Base-by-base conservation (phyloP, 2,329 filamentous ascomycete genomes). In the Aspergillus ibericus region DNA sequence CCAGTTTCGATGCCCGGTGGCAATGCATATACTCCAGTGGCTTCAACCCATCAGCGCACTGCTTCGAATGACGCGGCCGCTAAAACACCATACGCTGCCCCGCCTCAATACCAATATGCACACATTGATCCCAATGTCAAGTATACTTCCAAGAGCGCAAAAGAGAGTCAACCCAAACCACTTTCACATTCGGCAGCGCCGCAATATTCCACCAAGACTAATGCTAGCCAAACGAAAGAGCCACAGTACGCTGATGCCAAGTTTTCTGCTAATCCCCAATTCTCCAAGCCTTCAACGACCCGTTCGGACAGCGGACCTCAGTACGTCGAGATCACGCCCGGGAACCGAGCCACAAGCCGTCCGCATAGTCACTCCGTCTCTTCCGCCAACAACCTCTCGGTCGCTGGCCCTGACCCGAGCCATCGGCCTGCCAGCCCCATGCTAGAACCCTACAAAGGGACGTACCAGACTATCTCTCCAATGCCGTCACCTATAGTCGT, bases 401-500 rank as follows among this genome's bases (percentile, higher is more conserved):
- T 77, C 35, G 70, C 68, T 10, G 70, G 70, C 8, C 66, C 68
- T 22, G 70, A 72, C 46, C 67, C 68, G 6, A 75, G 70, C 34
- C 72, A 82, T 46, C 84, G 91, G 1, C 91, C 92, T 0, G 86
- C 86, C 1, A 96, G 92, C 62, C 95, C 93, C 0, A 81, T 98
- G 51, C 85, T 96, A 1, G 93, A 98, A 76, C 88, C 95, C 0
- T 98, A 98, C 76, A 89, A 88, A 62, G 93, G 93, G 38, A 96
- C 93, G 0, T 98, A 96, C 68, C 93, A 98, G 75, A 91, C 91
- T 58, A 90, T 96, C 67, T 96, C 93, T 0, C 93, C 93, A 0
- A 96, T 97, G 91, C 93, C 93, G 0, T 92, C 92, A 0, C 91
- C 93, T 0, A 79, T 85, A 58, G 79, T 85, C 67, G 79, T 93